phyloP scores from a whole-genome alignment of 805 yeast species.

The Metschnikowia kunwiensis region DNA sequence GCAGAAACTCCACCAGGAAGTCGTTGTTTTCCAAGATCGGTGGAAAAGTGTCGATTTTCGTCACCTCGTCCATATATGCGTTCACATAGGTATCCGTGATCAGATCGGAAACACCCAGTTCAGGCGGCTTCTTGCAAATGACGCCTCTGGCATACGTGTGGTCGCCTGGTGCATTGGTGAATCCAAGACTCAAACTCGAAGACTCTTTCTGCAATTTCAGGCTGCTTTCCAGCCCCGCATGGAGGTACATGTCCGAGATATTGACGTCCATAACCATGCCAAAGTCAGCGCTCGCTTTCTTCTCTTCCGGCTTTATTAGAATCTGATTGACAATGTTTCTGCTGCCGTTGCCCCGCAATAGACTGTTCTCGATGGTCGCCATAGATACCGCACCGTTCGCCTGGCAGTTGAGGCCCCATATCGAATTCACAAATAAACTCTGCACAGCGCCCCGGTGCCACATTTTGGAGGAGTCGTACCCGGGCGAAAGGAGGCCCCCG shows the following conservation, averaged over 20 bases:
- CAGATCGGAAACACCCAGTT: slow-evolving; percentile 1
- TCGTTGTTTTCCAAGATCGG: slow-evolving; percentile 11
- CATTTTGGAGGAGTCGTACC: slow-evolving; percentile 20
- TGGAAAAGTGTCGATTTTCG: slow-evolving; percentile 31
- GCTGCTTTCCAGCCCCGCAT: slow-evolving; percentile 6
- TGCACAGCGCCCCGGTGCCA: slow-evolving; percentile 43
- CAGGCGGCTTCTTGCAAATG: not conserved
- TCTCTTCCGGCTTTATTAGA: slow-evolving; percentile 8
- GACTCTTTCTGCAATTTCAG: no score
- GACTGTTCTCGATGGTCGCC: slow-evolving; percentile 42
- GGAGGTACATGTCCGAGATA: slow-evolving; percentile 16
- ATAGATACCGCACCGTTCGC: slow-evolving; percentile 33
- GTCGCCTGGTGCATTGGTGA: not conserved
- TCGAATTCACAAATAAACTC: slow-evolving; percentile 34
- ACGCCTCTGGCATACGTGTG: slow-evolving; percentile 1
- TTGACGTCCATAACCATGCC: slow-evolving; percentile 16
- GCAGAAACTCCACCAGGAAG: slow-evolving; percentile 24
- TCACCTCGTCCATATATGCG: slow-evolving; percentile 21
- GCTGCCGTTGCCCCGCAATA: slow-evolving; percentile 39
- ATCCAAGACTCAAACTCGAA: not conserved
- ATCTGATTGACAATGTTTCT: slow-evolving; percentile 49
- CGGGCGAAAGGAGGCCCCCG: slow-evolving; percentile 4
- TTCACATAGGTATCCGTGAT: slow-evolving; percentile 11
- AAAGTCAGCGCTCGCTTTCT: slow-evolving; percentile 3
- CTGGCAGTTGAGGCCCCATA: slow-evolving; percentile 46